phyloP scores from a whole-genome alignment of 192 early-diverging fungal species.

The Glomus cerebriforme region DNA sequence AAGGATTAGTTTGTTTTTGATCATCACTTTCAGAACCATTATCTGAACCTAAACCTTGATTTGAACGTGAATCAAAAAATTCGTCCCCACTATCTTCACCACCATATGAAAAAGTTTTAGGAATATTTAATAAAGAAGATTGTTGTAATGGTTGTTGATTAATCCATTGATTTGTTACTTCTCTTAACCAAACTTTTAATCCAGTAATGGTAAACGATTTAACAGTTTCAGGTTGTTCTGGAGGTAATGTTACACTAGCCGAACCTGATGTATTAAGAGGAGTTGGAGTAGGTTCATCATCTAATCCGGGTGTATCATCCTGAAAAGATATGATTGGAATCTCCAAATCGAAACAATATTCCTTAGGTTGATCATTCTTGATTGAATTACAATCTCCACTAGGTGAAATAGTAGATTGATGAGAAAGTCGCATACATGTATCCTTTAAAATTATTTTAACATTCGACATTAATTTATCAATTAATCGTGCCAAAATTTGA shows the following conservation, averaged over 20 bases:
- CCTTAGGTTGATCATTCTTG: background rate
- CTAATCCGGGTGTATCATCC: conserved; percentile 62
- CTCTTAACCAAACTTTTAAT: conserved; percentile 52
- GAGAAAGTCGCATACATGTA: conserved; percentile 51
- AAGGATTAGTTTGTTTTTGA: conserved; percentile 8
- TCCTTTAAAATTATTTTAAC: conserved; percentile 71
- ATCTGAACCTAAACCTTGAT: background rate
- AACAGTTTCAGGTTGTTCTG: conserved; percentile 45
- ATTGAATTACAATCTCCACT: conserved; percentile 17
- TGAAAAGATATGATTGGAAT: conserved; percentile 56
- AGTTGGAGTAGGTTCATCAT: conserved; percentile 32
- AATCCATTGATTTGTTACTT: background rate
- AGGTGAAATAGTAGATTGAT: conserved; percentile 44
- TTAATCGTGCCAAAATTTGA: conserved; percentile 75
- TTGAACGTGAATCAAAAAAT: conserved; percentile 39
- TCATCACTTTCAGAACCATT: background rate
- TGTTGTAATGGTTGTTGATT: background rate
- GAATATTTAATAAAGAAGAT: no score
- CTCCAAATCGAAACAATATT: conserved; percentile 54
- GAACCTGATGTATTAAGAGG: conserved; percentile 18
- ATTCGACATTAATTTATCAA: conserved; percentile 83
- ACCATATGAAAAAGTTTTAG: background rate
- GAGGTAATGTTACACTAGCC: conserved; percentile 43
- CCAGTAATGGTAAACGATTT: conserved; percentile 53
- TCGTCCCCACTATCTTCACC: conserved; percentile 35